These are phyloP conservation scores for Tuber umbilicatum DNA, from an alignment of 495 filamentous ascomycete genomes.

Conservation along the genomic window DNA sequence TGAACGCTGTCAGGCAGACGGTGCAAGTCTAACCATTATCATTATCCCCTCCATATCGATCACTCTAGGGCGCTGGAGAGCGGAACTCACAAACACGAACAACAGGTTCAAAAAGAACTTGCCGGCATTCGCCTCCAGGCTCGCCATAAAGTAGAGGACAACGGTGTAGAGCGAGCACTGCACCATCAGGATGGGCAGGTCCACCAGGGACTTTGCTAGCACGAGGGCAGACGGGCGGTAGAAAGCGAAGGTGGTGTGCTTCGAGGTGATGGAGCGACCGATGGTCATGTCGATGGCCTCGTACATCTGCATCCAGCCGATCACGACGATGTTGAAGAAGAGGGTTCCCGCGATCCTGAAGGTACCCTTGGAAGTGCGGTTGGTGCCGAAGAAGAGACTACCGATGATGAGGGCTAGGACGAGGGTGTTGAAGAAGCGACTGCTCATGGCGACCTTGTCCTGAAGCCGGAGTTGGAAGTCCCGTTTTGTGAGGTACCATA, in stretches of 20 bases:
- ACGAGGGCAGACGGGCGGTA: slow-evolving; percentile 66
- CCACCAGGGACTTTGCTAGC: slow-evolving; percentile 62
- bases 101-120: slow-evolving; percentile 53
- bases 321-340: slow-evolving; percentile 55
- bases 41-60: too few relatives aligned
- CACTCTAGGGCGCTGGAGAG: not conserved
- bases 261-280: slow-evolving; percentile 59
- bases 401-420: slow-evolving; percentile 68
- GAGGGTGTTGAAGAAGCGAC: slow-evolving; percentile 71
- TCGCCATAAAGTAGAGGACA: slow-evolving; percentile 61
- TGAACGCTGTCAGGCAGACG: slow-evolving; percentile 50
- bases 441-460: slow-evolving; percentile 65
- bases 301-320: slow-evolving; percentile 44
- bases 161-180: slow-evolving; percentile 60
- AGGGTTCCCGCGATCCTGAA: slow-evolving; percentile 53
- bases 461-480: slow-evolving; percentile 72
- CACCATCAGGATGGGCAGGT: slow-evolving; percentile 58
- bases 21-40: slow-evolving; percentile 25
- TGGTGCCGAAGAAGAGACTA: slow-evolving; percentile 65
- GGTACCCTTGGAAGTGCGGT: slow-evolving; percentile 51
- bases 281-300: slow-evolving; percentile 40
- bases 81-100: slow-evolving; percentile 44
- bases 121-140: slow-evolving; percentile 47
- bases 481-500: slow-evolving; percentile 60
- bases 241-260: slow-evolving; percentile 65